Base-by-base conservation (phyloP, 2,329 filamentous ascomycete genomes). In the Furcasterigmium sp. region DNA sequence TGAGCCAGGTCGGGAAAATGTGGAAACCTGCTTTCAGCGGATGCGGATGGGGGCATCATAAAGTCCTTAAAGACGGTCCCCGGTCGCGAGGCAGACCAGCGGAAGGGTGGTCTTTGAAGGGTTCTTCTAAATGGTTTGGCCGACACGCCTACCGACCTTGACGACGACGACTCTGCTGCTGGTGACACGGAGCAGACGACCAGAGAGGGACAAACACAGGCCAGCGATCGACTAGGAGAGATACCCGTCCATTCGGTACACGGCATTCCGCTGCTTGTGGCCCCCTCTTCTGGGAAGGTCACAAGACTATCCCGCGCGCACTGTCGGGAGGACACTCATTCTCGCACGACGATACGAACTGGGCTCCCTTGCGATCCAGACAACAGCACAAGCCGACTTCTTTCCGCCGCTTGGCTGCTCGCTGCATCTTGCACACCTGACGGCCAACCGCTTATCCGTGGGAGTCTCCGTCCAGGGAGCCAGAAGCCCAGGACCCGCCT, bases 41-140 rank as follows among this genome's bases (percentile, higher is more conserved):
- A 29, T 10, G 26, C 26, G n/a, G 26, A 32, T 17, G 14, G 29
- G 29, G n/a, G 14, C 29, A 35, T 35, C n/a, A 10, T 35, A 9
- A 35, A 35, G 32, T 35, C 32, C 32, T 35, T 35, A 35, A 35
- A 35, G 29, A 35, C 15, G 32, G 13, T 13, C 32, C 32, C 32
- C 32, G 32, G 32, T 35, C 32, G n/a, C 32, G 9, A 7, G 7
- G 32, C n/a, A 35, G n/a, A 17, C n/a, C 32, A 15, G 32, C 17
- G 29, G 32, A 15, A 17, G 32, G 32, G 15, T 35, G 32, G 32
- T 35, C 28, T 40, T 26, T 40, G 28, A 15, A 40, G 28, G 38
- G 28, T n/a, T 28, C 38, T 21, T 30, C 19, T 21, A n/a, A 29
- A 40, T 32, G 38, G 38, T 40, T 32, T 30, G 38, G 38, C 29